Base-by-base conservation (phyloP, 768 basidiomycete species). In the Phlegmacium glaucopus region DNA sequence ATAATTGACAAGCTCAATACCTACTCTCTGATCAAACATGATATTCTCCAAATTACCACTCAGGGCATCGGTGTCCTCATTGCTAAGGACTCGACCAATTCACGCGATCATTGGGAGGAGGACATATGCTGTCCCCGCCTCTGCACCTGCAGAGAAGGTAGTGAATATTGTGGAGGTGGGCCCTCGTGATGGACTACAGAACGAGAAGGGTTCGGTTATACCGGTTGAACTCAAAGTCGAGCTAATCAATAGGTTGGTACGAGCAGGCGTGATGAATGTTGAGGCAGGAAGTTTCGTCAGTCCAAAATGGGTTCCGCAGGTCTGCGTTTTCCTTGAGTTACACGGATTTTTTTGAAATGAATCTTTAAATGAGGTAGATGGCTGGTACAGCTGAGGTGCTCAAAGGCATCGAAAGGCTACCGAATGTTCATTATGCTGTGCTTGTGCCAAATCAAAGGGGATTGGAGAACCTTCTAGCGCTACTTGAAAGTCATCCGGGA, bases 261-360 rank as follows among this genome's bases (percentile, higher is more conserved):
- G 61, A 13, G 84, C 90, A 9, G 93, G 91, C 0, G 61, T 82
- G 55, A 70, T 71, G 50, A 79, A 72, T 47, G 85, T 94, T 54
- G 92, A 94, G 65, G 80, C 82, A 1, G 93, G 93, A 6, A 91
- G 90, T 61, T 93, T 95, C 61, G 93, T 94, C 48, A 90, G 90
- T 63, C 88, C 89, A 0, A 93, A 92, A 66, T 91, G 91, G 87
- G 87, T 94, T 18, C 93, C 92, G 0, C 93, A 94, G 79, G 93
- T 83, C 51, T 42, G 73, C 64, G 3, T 10, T 17, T 13, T 10
- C 51, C 17, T 10, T 25, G 16, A 36, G 27, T 38, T 18, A 29
- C 38, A n/a, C 40, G 16, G 37, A 18, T 18, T 22, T 18, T 30
- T 44, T 35, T 28, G 2, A 15, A 25, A n/a, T 32, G 2, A n/a